Conservation (phyloP, 768 basidiomycete genomes). For the Boletales sp. region DNA sequence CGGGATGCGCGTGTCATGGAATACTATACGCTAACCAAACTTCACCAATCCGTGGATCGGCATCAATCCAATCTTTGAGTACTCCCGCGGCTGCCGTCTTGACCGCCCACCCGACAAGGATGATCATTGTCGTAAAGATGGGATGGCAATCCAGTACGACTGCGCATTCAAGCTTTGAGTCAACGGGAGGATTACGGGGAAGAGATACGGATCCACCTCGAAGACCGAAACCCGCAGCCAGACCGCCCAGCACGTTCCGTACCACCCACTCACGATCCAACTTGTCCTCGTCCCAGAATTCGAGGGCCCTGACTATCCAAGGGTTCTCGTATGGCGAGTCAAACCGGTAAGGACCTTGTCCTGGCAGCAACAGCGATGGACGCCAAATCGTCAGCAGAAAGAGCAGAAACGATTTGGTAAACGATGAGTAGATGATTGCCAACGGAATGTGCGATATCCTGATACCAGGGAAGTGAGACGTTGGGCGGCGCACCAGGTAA, state of each 20-base stretch:
- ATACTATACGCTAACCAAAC: slow-evolving; percentile 84
- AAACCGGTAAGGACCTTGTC: slow-evolving; percentile 17
- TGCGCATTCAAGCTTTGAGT: slow-evolving; percentile 24
- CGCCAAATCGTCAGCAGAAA: slow-evolving; percentile 80
- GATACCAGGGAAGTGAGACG: not conserved
- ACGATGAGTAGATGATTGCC: slow-evolving; percentile 77
- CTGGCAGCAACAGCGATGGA: slow-evolving; percentile 35
- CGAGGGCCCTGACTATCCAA: slow-evolving; percentile 40
- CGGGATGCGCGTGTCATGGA: slow-evolving; percentile 35
- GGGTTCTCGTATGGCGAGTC: slow-evolving; percentile 32
- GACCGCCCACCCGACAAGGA: slow-evolving; percentile 66
- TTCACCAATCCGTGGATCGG: slow-evolving; percentile 52
- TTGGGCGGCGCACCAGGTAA: too few species aligned
- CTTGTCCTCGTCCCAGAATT: slow-evolving; percentile 66
- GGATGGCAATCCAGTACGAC: slow-evolving; percentile 80
- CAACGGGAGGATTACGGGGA: not conserved
- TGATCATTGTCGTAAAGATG: slow-evolving; percentile 68
- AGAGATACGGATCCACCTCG: slow-evolving; percentile 49
- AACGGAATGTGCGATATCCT: slow-evolving; percentile 75
- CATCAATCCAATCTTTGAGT: slow-evolving; percentile 68
- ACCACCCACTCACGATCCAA: slow-evolving; percentile 83
- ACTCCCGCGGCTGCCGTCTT: slow-evolving; percentile 62
- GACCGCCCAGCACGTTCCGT: slow-evolving; percentile 77
- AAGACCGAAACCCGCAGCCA: slow-evolving; percentile 84
- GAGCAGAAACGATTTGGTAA: slow-evolving; percentile 82